Evolutionary conservation across 2,329 filamentous ascomycete species (phyloP).

Genomic region (Trichothecium roseum): DNA sequence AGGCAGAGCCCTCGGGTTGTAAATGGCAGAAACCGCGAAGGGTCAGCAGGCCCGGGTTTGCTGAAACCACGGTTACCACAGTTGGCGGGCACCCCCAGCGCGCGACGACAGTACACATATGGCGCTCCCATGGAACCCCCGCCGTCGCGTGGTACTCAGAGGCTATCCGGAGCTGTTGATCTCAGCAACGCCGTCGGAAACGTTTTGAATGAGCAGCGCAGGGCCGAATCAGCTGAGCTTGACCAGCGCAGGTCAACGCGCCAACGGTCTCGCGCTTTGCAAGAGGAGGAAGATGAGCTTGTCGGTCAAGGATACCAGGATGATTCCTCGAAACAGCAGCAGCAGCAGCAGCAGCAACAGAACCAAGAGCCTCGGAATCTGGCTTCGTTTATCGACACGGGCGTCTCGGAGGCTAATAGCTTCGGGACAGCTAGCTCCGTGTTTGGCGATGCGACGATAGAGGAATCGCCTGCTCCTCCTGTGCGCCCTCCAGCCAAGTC

Average conservation of each 20-base stretch:
- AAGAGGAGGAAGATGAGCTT: too few relatives aligned
- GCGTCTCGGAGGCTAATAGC: constrained; percentile 19
- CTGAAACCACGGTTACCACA: constrained; percentile 14
- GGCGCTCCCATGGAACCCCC: constrained; percentile 24
- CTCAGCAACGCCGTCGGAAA: constrained; percentile 18
- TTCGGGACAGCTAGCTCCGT: constrained; percentile 25
- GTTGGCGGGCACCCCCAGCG: constrained; percentile 21
- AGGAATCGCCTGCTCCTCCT: too few relatives aligned
- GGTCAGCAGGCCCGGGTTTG: constrained; percentile 5
- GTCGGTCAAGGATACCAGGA: too few relatives aligned
- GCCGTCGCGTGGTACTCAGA: constrained; percentile 7
- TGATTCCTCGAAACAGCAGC: neutral
- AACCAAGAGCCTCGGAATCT: constrained; percentile 2
- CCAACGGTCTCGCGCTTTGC: too few relatives aligned
- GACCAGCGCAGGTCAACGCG: neutral
- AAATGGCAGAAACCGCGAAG: too few relatives aligned
- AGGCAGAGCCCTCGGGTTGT: too few relatives aligned
- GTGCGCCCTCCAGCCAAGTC: too few relatives aligned
- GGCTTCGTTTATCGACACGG: too few relatives aligned
- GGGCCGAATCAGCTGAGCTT: constrained; percentile 1
- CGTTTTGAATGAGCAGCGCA: constrained; percentile 11
- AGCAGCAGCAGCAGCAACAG: constrained; percentile 1
- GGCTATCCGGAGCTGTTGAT: constrained; percentile 9
- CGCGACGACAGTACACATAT: constrained; percentile 26
- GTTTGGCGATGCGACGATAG: constrained; percentile 26